Percentiles rank a stretch among this genome's conserved stretches.
Evolutionary conservation across 2,329 filamentous ascomycete species (phyloP).

Genomic region (Epichloe brachyelytri): DNA sequence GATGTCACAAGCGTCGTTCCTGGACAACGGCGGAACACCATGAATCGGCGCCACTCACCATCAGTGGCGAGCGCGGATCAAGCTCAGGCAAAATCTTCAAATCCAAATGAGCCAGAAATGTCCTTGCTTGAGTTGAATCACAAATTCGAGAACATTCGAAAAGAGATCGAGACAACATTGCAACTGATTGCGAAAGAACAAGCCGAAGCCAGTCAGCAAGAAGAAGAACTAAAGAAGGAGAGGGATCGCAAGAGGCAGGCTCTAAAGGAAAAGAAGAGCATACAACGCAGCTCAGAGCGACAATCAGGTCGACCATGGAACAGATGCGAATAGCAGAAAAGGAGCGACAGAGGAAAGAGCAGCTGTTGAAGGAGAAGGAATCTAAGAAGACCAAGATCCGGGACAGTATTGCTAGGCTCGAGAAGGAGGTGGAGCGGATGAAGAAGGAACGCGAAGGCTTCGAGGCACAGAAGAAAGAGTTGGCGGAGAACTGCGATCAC

Average conservation of each 20-base stretch:
- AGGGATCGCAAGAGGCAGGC: slow-evolving; percentile 66
- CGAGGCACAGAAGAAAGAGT: slow-evolving; percentile 36
- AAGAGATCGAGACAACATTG: slow-evolving; percentile 70
- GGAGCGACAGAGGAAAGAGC: slow-evolving; percentile 66
- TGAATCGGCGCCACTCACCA: slow-evolving; percentile 65
- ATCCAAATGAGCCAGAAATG: slow-evolving; percentile 44
- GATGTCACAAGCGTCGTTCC: slow-evolving; percentile 42
- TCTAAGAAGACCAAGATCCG: slow-evolving; percentile 55
- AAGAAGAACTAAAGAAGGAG: slow-evolving; percentile 60
- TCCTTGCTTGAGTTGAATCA: slow-evolving; percentile 69
- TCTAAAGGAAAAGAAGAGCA: slow-evolving; percentile 79
- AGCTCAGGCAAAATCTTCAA: slow-evolving; percentile 29
- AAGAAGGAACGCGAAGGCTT: slow-evolving; percentile 40
- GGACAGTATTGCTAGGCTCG: slow-evolving; percentile 58
- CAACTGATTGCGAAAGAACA: slow-evolving; percentile 59
- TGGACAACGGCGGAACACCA: slow-evolving; percentile 35
- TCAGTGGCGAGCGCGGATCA: slow-evolving; percentile 47
- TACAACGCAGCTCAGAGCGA: slow-evolving; percentile 70
- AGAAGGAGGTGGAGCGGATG: slow-evolving; percentile 49
- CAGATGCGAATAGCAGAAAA: slow-evolving; percentile 71
- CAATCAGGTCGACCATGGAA: slow-evolving; percentile 67
- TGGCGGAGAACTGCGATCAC: slow-evolving; percentile 37
- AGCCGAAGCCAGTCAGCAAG: slow-evolving; percentile 51
- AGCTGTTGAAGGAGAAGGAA: slow-evolving; percentile 53
- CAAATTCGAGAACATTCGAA: slow-evolving; percentile 64